Evolutionary conservation across 805 yeast species (phyloP).

Genomic region (Barnettozyma wickerhamii): DNA sequence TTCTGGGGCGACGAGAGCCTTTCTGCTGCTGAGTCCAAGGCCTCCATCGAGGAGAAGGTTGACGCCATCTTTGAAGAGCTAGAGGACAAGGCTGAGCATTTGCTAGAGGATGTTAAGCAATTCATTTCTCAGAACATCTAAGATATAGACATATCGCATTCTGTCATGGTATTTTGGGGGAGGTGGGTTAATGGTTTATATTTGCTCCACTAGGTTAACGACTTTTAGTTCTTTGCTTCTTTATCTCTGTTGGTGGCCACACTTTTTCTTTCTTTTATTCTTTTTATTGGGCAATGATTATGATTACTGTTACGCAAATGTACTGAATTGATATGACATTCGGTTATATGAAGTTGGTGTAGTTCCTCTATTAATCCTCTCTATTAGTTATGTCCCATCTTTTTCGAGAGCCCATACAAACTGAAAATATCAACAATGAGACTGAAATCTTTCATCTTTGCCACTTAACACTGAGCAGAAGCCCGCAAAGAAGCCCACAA

Average conservation of each 20-base stretch:
- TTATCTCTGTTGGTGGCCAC: not conserved
- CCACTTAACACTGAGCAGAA: too few relatives aligned
- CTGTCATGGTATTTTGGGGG: slow-evolving; percentile 3
- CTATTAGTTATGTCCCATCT: too few relatives aligned
- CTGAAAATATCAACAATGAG: too few relatives aligned
- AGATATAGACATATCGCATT: slow-evolving; percentile 1
- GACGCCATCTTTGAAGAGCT: slow-evolving; percentile 19
- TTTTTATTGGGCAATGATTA: slow-evolving; percentile 1
- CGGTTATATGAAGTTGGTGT: too few relatives aligned
- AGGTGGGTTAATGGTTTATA: slow-evolving; percentile 1
- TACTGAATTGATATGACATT: too few relatives aligned
- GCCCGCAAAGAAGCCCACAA: not conserved
- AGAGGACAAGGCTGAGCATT: slow-evolving; percentile 17
- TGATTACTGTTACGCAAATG: not conserved
- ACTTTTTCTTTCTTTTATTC: not conserved
- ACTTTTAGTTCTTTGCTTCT: not conserved
- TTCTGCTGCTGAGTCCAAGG: slow-evolving; percentile 5
- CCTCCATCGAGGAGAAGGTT: slow-evolving; percentile 6
- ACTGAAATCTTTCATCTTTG: too few relatives aligned
- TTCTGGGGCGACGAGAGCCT: slow-evolving; percentile 24
- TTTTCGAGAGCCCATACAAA: too few relatives aligned
- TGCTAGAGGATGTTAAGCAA: slow-evolving; percentile 11
- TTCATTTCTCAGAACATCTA: slow-evolving; percentile 11
- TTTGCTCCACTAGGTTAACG: not conserved
- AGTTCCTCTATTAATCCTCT: not conserved